These are phyloP conservation scores for Musa troglodytarum DNA, from an alignment of 176 grass and related monocot species.

Conservation along the genomic window DNA sequence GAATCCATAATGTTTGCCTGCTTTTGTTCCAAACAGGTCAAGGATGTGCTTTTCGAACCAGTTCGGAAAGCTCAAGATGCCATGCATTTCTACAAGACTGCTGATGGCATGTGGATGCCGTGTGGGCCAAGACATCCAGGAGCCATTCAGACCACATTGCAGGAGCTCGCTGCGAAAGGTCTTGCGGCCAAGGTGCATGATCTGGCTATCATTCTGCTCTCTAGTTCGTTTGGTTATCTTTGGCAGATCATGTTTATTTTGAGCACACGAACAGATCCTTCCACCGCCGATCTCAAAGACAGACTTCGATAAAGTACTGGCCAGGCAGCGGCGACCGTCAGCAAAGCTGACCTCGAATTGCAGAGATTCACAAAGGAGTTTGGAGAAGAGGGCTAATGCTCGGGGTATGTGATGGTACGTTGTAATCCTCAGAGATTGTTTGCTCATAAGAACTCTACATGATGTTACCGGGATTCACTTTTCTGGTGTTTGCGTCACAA, in stretches of 20 bases:
- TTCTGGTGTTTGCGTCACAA: too few species aligned
- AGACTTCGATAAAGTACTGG: conserved; percentile 82
- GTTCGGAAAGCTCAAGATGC: conserved; percentile 96
- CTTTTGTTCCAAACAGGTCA: conserved; percentile 48
- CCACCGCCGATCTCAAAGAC: conserved; percentile 75
- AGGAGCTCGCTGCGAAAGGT: conserved; percentile 74
- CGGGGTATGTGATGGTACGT: neutral
- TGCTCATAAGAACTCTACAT: neutral
- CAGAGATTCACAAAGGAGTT: conserved; percentile 99
- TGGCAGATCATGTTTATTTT: neutral
- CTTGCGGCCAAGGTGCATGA: conserved; percentile 55
- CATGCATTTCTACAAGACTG: conserved; percentile 68
- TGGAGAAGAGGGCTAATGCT: conserved; percentile 75
- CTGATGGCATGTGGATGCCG: conserved; percentile 73
- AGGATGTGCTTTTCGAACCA: conserved; percentile 96
- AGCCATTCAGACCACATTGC: conserved; percentile 77
- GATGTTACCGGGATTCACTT: too few species aligned
- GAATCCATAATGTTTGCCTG: neutral
- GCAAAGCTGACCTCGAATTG: conserved; percentile 90
- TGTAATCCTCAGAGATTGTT: neutral
- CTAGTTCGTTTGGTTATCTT: neutral
- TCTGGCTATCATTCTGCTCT: neutral
- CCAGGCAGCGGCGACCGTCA: conserved; percentile 78
- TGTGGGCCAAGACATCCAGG: conserved; percentile 84
- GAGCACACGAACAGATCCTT: conserved; percentile 41